Base-by-base conservation (phyloP, 1,284 basidiomycete species). In the Melampsora abietis-canadensis region DNA sequence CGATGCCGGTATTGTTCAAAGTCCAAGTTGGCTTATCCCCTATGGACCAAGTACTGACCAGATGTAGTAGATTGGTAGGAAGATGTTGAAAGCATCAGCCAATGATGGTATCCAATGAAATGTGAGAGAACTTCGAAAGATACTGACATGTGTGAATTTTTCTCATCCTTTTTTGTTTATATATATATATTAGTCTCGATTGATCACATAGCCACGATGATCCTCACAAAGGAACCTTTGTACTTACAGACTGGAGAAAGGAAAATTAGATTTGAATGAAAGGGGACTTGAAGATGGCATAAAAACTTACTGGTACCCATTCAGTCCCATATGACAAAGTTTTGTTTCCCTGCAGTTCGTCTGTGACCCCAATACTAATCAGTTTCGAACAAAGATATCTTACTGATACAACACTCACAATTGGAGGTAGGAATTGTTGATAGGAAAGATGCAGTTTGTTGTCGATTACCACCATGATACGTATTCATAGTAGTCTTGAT, bases 11-110 rank as follows among this genome's bases (percentile, higher is more conserved):
- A 17, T 86, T 85, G 48, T 87, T 86, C 72, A 97, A 79, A 3
- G 88, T 90, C 92, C 92, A 98, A 31, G 88, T 87, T n/a, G 86
- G 83, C 78, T 87, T 82, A 76, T 84, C 85, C 77, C 88, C 84
- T 37, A 87, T 82, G 44, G 91, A 85, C 93, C 93, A 96, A 34
- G 64, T 65, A 8, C 70, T 74, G 14, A 21, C 14, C 37, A 12
- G 6, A 7, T 31, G 57, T 14, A 40, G 46, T n/a, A 61, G 17
- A 65, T 4, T 44, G 15, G 21, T 46, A 2, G 54, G 57, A 48
- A 37, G 62, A 46, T 37, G 57, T 27, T 12, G 17, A 2, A 65
- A 51, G 10, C 1, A 72, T 40, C 15, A 34, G 8, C 19, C 14
- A 24, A 62, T 34, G 60, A 44, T 40, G 6, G 2, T 40, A 40